Evolutionary conservation across 192 early-diverging fungal species (phyloP), one percentile per base, ranked within the genome.

Genomic region (Lobulomyces angularis): DNA sequence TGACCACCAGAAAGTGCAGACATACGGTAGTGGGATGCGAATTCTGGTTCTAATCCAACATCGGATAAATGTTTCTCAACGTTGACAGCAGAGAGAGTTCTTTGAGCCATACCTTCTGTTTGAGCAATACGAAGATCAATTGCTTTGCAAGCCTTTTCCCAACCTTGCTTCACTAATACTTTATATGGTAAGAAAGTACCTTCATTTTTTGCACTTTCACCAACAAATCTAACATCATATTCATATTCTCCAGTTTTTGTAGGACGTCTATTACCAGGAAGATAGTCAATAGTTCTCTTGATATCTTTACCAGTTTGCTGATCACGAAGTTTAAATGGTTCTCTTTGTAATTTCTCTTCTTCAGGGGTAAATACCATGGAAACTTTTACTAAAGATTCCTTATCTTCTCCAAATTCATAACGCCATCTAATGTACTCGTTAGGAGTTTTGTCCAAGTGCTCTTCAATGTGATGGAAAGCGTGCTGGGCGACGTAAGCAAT

Each of bases 401-500:
- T 67, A 61, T 86, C 84, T 55, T 81, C 74, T 49, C 81, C 81
- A 37, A 58, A 66, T 47, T 63, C 62, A 62, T 81, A 84, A 58
- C 83, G 77, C 83, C 83, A 86, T 59, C 77, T 79, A 51, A 86
- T 78, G 59, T 86, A 82, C 49, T 79, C 62, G 59, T 80, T 80
- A 41, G 80, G 71, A 29, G 77, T 82, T 43, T 56, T 55, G 48
- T 82, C 81, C 56, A 83, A 60, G 52, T 86, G 83, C 50, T 79
- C 72, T 51, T 86, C 80, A 50, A 86, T 65, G 59, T 86, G 81
- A 59, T 84, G 81, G 80, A 86, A 84, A 37, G 81, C 79, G 63
- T 88, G 84, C 59, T 87, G 83, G 28, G 82, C 81, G 33, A 87
- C 79, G 51, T 84, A 85, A 37, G 73, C 84, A 51, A 88, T 71